These are phyloP conservation scores for Tanacetum coccineum DNA, from an alignment of 129 eudicot species.

Conservation along the genomic window DNA sequence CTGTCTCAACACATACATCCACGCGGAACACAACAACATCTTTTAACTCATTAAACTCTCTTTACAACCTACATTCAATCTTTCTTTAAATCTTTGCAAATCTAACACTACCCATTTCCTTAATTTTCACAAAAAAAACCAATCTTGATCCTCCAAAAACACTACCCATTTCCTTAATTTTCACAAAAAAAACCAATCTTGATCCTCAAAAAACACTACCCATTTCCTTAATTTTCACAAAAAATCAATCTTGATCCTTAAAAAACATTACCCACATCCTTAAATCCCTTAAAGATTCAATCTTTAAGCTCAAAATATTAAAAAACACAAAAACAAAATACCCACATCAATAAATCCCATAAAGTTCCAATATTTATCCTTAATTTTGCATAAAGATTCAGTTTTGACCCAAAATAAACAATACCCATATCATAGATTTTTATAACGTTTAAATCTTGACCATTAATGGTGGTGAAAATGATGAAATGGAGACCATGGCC, in stretches of 20 bases:
- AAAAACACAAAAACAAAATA: background rate
- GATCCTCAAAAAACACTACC: slow-evolving; percentile 6
- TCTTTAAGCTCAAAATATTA: background rate
- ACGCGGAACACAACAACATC: slow-evolving; percentile 25
- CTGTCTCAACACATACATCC: slow-evolving; percentile 25
- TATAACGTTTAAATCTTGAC: background rate
- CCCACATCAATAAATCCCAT: background rate
- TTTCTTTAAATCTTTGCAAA: background rate
- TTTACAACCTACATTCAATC: slow-evolving; percentile 23
- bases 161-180: slow-evolving; percentile 15
- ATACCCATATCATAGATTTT: background rate
- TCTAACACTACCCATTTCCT: slow-evolving; percentile 5
- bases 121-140: slow-evolving; percentile 1
- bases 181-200: background rate
- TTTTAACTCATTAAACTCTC: slow-evolving; percentile 16
- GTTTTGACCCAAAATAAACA: background rate
- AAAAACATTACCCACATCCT: background rate
- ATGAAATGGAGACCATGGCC: slow-evolving; percentile 99
- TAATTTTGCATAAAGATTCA: no score
- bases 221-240: slow-evolving; percentile 1
- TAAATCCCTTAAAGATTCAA: background rate
- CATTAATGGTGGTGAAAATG: slow-evolving; percentile 84
- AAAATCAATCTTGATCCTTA: background rate
- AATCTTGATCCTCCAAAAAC: background rate
- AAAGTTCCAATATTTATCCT: slow-evolving; percentile 1